A percentile compares a stretch with the other conserved stretches of the same genome.
Conservation (phyloP, 2,329 filamentous ascomycete genomes). For the Hypoxylon sp. region DNA sequence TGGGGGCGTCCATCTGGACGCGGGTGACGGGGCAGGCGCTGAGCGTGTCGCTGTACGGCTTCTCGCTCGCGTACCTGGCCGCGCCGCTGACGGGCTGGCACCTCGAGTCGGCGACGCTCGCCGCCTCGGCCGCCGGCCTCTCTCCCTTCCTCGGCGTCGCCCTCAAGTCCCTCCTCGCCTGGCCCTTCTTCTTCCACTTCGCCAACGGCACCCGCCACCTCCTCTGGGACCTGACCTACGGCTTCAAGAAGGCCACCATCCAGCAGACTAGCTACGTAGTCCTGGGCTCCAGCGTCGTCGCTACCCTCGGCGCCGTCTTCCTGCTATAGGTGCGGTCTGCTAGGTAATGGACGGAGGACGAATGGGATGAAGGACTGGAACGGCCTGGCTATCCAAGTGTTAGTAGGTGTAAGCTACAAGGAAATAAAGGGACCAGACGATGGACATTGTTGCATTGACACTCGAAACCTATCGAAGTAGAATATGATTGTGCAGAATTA, state of each 20-base stretch:
- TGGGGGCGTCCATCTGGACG: slow-evolving; percentile 74
- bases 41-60: slow-evolving; percentile 79
- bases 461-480: slow-evolving; percentile 8
- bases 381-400: background rate
- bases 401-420: slow-evolving; percentile 12
- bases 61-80: slow-evolving; percentile 80
- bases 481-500: slow-evolving; percentile 10
- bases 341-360: background rate
- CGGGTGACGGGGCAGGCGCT: slow-evolving; percentile 83
- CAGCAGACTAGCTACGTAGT: slow-evolving; percentile 56
- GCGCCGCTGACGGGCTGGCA: slow-evolving; percentile 75
- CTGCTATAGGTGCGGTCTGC: slow-evolving; percentile 49
- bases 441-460: background rate
- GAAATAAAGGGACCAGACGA: background rate
- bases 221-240: slow-evolving; percentile 59
- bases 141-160: slow-evolving; percentile 66
- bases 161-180: slow-evolving; percentile 63
- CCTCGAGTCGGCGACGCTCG: slow-evolving; percentile 66
- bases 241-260: slow-evolving; percentile 59
- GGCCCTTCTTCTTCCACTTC: slow-evolving; percentile 67
- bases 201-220: slow-evolving; percentile 65
- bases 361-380: background rate
- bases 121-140: slow-evolving; percentile 65
- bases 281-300: slow-evolving; percentile 56
- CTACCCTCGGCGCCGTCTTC: slow-evolving; percentile 57